Conservation (phyloP, 2,329 filamentous ascomycete genomes). For the Penicillium sp. region DNA sequence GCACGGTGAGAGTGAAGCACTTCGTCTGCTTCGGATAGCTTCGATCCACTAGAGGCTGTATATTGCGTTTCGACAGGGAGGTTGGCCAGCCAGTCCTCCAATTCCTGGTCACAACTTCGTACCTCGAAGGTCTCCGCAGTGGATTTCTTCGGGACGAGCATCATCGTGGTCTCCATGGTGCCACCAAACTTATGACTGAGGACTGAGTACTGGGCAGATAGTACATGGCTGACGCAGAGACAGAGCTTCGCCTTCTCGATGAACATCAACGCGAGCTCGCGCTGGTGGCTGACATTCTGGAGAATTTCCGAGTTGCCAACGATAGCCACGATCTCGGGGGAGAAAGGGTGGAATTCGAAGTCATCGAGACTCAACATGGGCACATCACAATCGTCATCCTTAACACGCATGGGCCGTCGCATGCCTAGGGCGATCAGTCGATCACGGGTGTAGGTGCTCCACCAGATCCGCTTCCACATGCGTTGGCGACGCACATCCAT, state of each 20-base stretch:
- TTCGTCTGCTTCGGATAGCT: constrained; percentile 46
- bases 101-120: constrained; percentile 71
- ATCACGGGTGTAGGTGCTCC: constrained; percentile 95
- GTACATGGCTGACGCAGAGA: constrained; percentile 81
- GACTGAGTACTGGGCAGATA: constrained; percentile 89
- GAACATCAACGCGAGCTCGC: constrained; percentile 79
- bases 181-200: constrained; percentile 72
- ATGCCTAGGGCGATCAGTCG: constrained; percentile 89
- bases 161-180: constrained; percentile 76
- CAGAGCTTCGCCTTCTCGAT: constrained; percentile 89
- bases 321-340: constrained; percentile 66
- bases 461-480: constrained; percentile 95
- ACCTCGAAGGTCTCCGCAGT: constrained; percentile 79
- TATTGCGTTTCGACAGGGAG: constrained; percentile 72
- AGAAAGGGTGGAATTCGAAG: constrained; percentile 71
- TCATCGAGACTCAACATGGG: constrained; percentile 82
- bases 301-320: constrained; percentile 67
- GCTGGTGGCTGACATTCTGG: constrained; percentile 69
- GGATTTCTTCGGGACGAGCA: constrained; percentile 85
- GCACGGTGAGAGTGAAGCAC: constrained; percentile 69
- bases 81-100: constrained; percentile 72
- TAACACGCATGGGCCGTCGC: constrained; percentile 87
- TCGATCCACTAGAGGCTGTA: constrained; percentile 60
- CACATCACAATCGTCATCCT: constrained; percentile 89
- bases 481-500: constrained; percentile 72